phyloP scores from a whole-genome alignment of 805 yeast genomes.

The Pichia exigua region DNA sequence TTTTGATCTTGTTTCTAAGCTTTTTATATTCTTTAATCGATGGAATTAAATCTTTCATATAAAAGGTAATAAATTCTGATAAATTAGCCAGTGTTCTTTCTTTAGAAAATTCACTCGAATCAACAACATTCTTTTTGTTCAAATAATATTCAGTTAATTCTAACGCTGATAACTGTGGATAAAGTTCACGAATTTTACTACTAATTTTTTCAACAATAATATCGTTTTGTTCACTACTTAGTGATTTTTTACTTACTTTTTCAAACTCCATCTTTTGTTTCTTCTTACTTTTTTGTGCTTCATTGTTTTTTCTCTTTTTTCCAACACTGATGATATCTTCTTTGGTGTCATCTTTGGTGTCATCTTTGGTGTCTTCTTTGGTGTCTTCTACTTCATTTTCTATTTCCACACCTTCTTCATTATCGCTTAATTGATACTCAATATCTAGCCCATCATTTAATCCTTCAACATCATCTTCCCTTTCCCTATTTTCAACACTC shows the following conservation, averaged over 20 bases:
- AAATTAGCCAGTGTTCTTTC: slow-evolving; percentile 50
- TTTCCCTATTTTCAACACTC: neutral
- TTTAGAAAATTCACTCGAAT: slow-evolving; percentile 50
- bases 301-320: slow-evolving; percentile 27
- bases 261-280: slow-evolving; percentile 61
- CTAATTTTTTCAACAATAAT: slow-evolving; percentile 64
- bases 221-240: slow-evolving; percentile 51
- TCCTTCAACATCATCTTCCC: neutral
- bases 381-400: slow-evolving; percentile 26
- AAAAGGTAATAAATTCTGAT: slow-evolving; percentile 43
- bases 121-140: slow-evolving; percentile 47
- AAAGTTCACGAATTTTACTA: slow-evolving; percentile 45
- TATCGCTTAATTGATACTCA: neutral
- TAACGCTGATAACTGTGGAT: slow-evolving; percentile 63
- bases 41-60: slow-evolving; percentile 41
- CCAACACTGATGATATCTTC: slow-evolving; percentile 1
- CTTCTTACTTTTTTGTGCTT: slow-evolving; percentile 56
- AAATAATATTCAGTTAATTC: slow-evolving; percentile 63
- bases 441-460: neutral
- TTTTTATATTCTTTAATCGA: slow-evolving; percentile 19
- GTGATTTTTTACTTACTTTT: slow-evolving; percentile 42
- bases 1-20: slow-evolving; percentile 24
- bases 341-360: neutral
- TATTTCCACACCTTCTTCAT: neutral
- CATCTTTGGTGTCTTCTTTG: slow-evolving; percentile 12